A percentile compares a stretch with the other conserved stretches of the same genome.
These are phyloP conservation scores for Elaeis oleifera DNA, from an alignment of 202 grass and related monocot genomes.

Conservation along the genomic window DNA sequence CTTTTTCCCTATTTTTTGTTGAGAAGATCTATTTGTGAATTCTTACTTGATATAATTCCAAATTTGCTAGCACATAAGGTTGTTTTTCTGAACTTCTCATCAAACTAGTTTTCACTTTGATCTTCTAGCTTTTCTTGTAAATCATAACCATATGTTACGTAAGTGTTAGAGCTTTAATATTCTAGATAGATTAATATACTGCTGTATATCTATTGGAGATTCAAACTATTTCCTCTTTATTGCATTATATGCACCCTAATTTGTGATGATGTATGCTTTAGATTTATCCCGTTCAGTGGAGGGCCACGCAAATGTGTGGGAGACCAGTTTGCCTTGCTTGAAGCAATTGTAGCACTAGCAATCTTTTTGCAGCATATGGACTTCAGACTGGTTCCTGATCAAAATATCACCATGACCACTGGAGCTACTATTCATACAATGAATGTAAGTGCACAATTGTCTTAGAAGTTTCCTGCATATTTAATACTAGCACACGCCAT, in stretches of 20 bases:
- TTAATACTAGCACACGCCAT: too few species aligned
- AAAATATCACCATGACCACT: conserved; percentile 98
- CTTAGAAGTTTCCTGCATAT: too few species aligned
- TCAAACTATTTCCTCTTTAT: not conserved
- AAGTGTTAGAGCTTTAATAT: too few species aligned
- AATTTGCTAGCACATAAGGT: too few species aligned
- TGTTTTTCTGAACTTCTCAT: too few species aligned
- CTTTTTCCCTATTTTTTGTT: too few species aligned
- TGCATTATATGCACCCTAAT: not conserved
- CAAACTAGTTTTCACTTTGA: too few species aligned
- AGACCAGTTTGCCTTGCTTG: conserved; percentile 89
- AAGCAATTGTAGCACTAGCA: conserved; percentile 90
- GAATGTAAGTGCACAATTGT: conserved; percentile 42
- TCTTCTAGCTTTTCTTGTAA: too few species aligned
- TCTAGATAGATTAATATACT: too few species aligned
- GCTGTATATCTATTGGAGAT: not conserved
- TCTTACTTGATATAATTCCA: not conserved
- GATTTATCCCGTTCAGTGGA: conserved; percentile 95
- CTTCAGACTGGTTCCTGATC: conserved; percentile 63
- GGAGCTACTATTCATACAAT: conserved; percentile 94
- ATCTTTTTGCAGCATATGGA: conserved; percentile 69
- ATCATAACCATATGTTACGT: too few species aligned
- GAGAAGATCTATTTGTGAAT: conserved; percentile 3
- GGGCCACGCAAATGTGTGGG: conserved; percentile 98
- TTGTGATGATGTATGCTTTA: conserved; percentile 13